Evolutionary conservation across 148 eudicot genomes (phyloP), one percentile per base, ranked within the genome.

Genomic region (Limonium bicolor): DNA sequence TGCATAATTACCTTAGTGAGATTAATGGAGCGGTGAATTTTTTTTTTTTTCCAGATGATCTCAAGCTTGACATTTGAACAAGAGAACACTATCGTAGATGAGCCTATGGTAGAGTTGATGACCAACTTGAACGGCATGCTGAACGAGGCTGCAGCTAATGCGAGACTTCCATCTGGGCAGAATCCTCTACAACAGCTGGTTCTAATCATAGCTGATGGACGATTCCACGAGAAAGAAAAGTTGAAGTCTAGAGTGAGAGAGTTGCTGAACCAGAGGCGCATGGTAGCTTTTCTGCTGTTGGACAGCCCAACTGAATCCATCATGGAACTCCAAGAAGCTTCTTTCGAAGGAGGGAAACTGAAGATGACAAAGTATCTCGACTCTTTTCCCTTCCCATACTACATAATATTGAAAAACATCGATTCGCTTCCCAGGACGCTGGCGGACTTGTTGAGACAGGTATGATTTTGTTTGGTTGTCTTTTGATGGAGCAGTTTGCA

Each of bases 401-500:
- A 92, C 55, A 63, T 81, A 9, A 77, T 92, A 13, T 59, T 92
- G 54, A 73, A 68, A 66, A 64, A 85, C 61, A 81, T 85, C 30
- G 95, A 85, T 61, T 73, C 82, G 5, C 95, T 92, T 61, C 99
- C 99, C 1, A 62, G 86, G 61, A 85, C 99, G 14, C 83, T 92
- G 14, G 94, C 94, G 25, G 94, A 92, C 70, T 72, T 92, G 54
- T 48, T 92, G 58, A 75, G 99, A 92, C 95, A 92, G 65, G 99
- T 82, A 71, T 36, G 15, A 35, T 14, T 42, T 55, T 50, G 42
- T 15, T 31, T 24, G 10, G 24, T 18, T 26, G 12, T 23, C 36
- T 24, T 17, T 39, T 6, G 12, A 14, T 24, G 28, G 5, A 30
- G 24, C 18, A 7, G 2, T 18, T 10, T 31, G 8, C 13, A 31